Conservation (phyloP, 73 alveolate species). For the Paramecium biaurelia region DNA sequence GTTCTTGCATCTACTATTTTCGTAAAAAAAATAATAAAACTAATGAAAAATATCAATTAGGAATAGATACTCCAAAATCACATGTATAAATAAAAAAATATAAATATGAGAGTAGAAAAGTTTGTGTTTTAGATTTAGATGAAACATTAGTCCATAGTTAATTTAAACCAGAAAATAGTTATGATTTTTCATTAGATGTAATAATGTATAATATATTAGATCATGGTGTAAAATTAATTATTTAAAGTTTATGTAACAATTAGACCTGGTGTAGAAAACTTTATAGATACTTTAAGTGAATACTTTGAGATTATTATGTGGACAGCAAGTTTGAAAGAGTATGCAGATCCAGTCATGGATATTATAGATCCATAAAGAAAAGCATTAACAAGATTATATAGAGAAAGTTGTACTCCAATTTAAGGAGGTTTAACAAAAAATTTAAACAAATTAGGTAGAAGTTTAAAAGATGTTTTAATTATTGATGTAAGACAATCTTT, state of each 20-base stretch:
- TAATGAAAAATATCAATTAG: conserved; percentile 7
- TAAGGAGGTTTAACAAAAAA: conserved; percentile 71
- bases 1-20: neutral
- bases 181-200: conserved; percentile 58
- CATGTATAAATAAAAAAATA: neutral
- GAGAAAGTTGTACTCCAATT: conserved; percentile 66
- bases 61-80: conserved; percentile 31
- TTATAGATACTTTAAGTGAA: conserved; percentile 67
- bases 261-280: conserved; percentile 84
- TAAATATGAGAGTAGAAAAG: conserved; percentile 45
- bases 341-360: conserved; percentile 76
- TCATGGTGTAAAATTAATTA: conserved; percentile 22
- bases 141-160: conserved; percentile 76
- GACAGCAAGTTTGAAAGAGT: conserved; percentile 72
- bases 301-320: conserved; percentile 70
- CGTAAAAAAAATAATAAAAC: neutral
- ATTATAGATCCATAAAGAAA: conserved; percentile 59
- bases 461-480: conserved; percentile 66
- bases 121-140: conserved; percentile 71
- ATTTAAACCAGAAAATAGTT: conserved; percentile 42
- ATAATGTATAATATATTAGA: neutral
- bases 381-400: conserved; percentile 55
- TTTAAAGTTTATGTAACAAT: conserved; percentile 72
- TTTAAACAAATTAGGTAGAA: conserved; percentile 66
- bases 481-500: conserved; percentile 57